Percentiles rank a stretch among this genome's conserved stretches.
Conservation (phyloP, 1,284 basidiomycete species). For the Malassezia sp. region DNA sequence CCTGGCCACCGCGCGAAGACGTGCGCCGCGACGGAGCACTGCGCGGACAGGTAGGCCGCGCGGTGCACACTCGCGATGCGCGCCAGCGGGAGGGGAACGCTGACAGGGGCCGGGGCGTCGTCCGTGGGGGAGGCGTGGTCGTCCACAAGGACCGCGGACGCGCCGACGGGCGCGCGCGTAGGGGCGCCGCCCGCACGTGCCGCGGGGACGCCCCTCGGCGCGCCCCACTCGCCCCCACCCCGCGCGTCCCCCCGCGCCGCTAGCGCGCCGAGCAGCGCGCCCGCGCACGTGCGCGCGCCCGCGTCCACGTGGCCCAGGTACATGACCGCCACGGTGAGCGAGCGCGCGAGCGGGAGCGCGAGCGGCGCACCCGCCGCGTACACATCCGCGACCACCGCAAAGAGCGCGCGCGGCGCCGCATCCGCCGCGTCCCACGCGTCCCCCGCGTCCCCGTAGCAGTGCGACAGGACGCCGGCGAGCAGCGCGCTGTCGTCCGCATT, state of each 20-base stretch:
- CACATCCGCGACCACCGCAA: slow-evolving; percentile 67
- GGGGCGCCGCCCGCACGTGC: neutral
- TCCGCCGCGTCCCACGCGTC: too few relatives aligned
- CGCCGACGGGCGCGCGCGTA: neutral
- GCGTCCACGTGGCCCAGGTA: slow-evolving; percentile 69
- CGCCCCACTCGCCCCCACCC: too few relatives aligned
- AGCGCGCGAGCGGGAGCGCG: slow-evolving; percentile 55
- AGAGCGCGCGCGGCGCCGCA: slow-evolving; percentile 53
- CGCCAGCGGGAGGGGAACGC: slow-evolving; percentile 24
- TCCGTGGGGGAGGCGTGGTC: neutral
- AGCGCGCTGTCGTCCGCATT: slow-evolving; percentile 57
- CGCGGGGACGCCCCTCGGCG: too few relatives aligned
- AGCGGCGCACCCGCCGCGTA: slow-evolving; percentile 55
- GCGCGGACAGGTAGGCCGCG: slow-evolving; percentile 50
- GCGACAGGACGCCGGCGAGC: slow-evolving; percentile 59
- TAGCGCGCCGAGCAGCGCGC: slow-evolving; percentile 55
- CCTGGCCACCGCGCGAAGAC: neutral
- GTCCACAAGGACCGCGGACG: slow-evolving; percentile 12
- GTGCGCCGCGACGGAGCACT: neutral
- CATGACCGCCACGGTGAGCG: slow-evolving; percentile 49
- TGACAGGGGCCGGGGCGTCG: neutral
- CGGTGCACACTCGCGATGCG: slow-evolving; percentile 67
- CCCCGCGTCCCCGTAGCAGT: slow-evolving; percentile 59
- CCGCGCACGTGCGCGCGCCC: slow-evolving; percentile 63
- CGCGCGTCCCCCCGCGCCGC: neutral